Evolutionary conservation across 345 rosid genomes (phyloP), one percentile per base, ranked within the genome.

Genomic region (Pugionium dolabratum): DNA sequence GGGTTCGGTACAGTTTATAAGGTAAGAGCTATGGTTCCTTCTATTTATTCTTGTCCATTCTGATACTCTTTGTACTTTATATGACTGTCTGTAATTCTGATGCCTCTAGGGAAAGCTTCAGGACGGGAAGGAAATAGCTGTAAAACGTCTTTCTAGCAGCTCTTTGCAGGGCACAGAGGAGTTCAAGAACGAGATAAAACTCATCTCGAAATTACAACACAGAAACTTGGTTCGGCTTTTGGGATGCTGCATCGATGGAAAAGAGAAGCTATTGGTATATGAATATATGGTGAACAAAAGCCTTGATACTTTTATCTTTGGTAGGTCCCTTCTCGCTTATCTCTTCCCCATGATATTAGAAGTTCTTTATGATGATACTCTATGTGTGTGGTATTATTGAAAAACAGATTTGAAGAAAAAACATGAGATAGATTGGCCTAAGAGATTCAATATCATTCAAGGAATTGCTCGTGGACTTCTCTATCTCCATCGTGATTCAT

Each of bases 241-340:
- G 1, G 91, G 91, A 42, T 87, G 82, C 30, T 81, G 88, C 76
- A 66, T 79, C 37, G 64, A 82, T 4, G 77, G 71, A 40, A 84
- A 79, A 10, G 89, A 85, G 41, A 80, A 77, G 63, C 66, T 87
- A 80, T 51, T 87, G 47, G 73, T 87, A n/a, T 87, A 78, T 48
- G 91, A 87, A 44, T 87, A 70, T 60, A 48, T 88, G 77, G 84
- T 79, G 9, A 85, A 88, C 70, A 75, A 75, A 69, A 85, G 89
- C 71, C 76, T 85, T 73, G 91, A 85, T 60, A 59, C 43, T n/a
- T 78, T 78, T 62, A 62, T 86, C 35, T 88, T 84, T 62, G 78
- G 89, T 85, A 58, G 0, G 82, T 35, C 29, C 27, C 59, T 51
- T 56, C 18, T 51, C 18, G 33, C 44, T 72, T 32, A 18, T 54